Evolutionary conservation across 768 basidiomycete species (phyloP).

Genomic region (Crucibulum laeve): DNA sequence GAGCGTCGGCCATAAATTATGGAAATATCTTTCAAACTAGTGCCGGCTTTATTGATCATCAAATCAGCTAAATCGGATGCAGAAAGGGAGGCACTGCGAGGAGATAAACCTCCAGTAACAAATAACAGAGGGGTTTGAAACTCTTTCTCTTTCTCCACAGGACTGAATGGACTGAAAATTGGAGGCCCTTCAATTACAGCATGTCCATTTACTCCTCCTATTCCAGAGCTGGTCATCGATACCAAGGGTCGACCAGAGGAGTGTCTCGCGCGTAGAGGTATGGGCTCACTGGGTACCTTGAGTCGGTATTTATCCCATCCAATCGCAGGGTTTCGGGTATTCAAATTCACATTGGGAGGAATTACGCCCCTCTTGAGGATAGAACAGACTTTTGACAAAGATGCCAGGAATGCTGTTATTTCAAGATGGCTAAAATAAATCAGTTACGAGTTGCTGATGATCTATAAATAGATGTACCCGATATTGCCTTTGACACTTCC

Average conservation of each 20-base stretch:
- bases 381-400: slow-evolving; percentile 36
- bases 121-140: slow-evolving; percentile 20
- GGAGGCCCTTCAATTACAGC: slow-evolving; percentile 32
- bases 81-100: slow-evolving; percentile 18
- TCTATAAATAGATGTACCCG: background rate
- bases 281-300: slow-evolving; percentile 24
- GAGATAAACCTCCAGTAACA: slow-evolving; percentile 31
- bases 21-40: slow-evolving; percentile 4
- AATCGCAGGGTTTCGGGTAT: slow-evolving; percentile 29
- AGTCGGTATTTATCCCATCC: slow-evolving; percentile 32
- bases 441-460: background rate
- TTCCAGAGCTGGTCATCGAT: slow-evolving; percentile 38
- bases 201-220: slow-evolving; percentile 41
- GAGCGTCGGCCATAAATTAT: slow-evolving; percentile 22
- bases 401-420: slow-evolving; percentile 39
- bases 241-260: slow-evolving; percentile 23
- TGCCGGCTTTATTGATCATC: background rate
- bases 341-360: slow-evolving; percentile 36
- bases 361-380: slow-evolving; percentile 30
- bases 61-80: slow-evolving; percentile 6
- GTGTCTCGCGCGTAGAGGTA: slow-evolving; percentile 16
- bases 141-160: background rate
- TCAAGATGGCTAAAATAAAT: slow-evolving; percentile 28
- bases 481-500: slow-evolving; percentile 37
- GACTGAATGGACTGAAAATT: background rate